phyloP scores from a whole-genome alignment of 2,329 filamentous ascomycete genomes.

The Aspergillus sp. region DNA sequence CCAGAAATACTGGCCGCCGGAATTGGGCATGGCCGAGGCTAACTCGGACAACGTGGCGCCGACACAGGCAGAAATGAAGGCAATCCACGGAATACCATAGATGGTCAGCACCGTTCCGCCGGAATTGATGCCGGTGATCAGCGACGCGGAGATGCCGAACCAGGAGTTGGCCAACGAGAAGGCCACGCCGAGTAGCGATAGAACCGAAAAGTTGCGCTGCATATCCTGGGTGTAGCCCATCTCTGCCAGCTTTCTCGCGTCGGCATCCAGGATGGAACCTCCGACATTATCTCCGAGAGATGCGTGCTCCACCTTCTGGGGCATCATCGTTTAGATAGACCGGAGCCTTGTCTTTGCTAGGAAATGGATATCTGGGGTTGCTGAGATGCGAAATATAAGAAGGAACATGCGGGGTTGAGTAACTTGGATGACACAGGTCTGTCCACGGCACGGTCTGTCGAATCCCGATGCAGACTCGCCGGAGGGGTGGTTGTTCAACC shows the following conservation, averaged over 20 bases:
- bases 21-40: constrained; percentile 50
- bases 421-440: too few species aligned
- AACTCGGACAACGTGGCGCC: constrained; percentile 48
- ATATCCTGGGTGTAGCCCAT: constrained; percentile 51
- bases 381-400: background rate
- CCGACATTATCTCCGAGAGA: background rate
- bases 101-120: constrained; percentile 51
- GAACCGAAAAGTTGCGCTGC: constrained; percentile 48
- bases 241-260: constrained; percentile 43
- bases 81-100: constrained; percentile 50
- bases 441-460: too few species aligned
- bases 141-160: constrained; percentile 51
- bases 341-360: too few species aligned
- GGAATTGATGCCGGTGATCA: constrained; percentile 52
- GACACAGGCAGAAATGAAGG: constrained; percentile 46
- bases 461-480: too few species aligned
- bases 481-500: too few species aligned
- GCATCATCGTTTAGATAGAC: background rate
- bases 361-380: too few species aligned
- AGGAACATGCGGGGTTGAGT: background rate
- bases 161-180: constrained; percentile 54
- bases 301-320: background rate
- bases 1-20: constrained; percentile 55
- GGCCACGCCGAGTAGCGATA: constrained; percentile 50
- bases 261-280: constrained; percentile 23